Conservation (phyloP, 1,139 yeast genomes). For the Lodderomyces oxycetoniae region DNA sequence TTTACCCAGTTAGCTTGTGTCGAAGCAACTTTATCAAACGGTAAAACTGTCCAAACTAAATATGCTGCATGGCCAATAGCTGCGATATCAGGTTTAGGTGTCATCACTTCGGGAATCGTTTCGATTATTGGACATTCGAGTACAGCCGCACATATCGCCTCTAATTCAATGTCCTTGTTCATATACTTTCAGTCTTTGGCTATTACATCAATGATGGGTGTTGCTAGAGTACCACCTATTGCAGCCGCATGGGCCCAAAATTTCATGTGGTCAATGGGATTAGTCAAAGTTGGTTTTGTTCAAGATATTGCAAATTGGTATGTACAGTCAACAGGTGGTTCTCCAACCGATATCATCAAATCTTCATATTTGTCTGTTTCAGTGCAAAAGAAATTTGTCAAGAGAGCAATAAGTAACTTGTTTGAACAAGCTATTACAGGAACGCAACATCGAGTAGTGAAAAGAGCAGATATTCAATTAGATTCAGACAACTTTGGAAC, state of each 20-base stretch:
- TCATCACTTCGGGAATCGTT: constrained; percentile 79
- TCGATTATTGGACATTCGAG: constrained; percentile 85
- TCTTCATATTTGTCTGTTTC: constrained; percentile 62
- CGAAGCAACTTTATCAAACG: constrained; percentile 80
- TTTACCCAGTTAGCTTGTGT: constrained; percentile 72
- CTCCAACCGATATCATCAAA: constrained; percentile 66
- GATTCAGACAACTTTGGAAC: constrained; percentile 40
- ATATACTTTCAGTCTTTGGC: constrained; percentile 93
- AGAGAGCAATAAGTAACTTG: constrained; percentile 4
- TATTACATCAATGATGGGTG: constrained; percentile 94
- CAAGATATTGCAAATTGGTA: constrained; percentile 91
- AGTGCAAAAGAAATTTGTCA: constrained; percentile 46
- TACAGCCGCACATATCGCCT: constrained; percentile 95
- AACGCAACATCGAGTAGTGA: constrained; percentile 3
- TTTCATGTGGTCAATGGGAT: constrained; percentile 95
- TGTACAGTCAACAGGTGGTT: constrained; percentile 93
- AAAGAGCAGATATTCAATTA: constrained; percentile 20
- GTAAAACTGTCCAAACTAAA: constrained; percentile 89
- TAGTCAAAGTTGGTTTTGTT: constrained; percentile 74
- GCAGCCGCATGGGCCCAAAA: constrained; percentile 99
- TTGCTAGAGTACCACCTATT: constrained; percentile 86
- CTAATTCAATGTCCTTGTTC: constrained; percentile 88
- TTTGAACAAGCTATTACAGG: constrained; percentile 1
- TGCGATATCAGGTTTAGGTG: constrained; percentile 82
- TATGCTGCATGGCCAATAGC: constrained; percentile 98